Evolutionary conservation across 192 early-diverging fungal species (phyloP), one percentile per base, ranked within the genome.

Genomic region (Thoreauomyces humboldtii): DNA sequence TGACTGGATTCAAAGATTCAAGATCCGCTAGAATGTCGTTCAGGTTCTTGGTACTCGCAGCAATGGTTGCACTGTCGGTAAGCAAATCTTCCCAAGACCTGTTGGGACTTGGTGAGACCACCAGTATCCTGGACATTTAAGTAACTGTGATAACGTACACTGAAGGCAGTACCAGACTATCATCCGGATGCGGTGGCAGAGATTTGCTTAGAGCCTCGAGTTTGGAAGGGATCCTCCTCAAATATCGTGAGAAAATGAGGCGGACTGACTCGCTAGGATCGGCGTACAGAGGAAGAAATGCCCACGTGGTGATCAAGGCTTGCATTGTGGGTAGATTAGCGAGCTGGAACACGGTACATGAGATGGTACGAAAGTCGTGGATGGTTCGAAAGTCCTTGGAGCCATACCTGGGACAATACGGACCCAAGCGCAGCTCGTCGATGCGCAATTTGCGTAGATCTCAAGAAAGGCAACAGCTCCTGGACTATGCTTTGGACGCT

Each of bases 21-120:
- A 82, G 48, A 43, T 64, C 63, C 12, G 33, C 48, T 17, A 69
- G 36, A 5, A 83, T 61, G 24, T 84, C 82, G 22, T 59, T 59
- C 46, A 84, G 31, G 36, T 74, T 67, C 65, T 81, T 81, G 38
- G 44, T 38, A 51, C 59, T 74, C 1, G 70, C 73, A 31, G 61
- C 65, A 6, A 77, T 28, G 11, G 44, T 54, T 7, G 73, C 70
- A 24, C 55, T 67, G 46, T 84, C 82, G 21, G 61, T 46, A 19
- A 84, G 55, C 3, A 76, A 41, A 24, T 84, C 82, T 38, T 80
- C 78, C 82, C 82, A 84, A 0, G 73, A 61, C 32, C 50, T 46
- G 44, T 46, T 12, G 14, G 2, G 12, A 17, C 19, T 24, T 6
- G 25, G 14, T 52, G 50, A 52, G 6, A 15, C 73, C 62, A 21